Percentiles rank a stretch among this genome's conserved stretches.
phyloP scores from a whole-genome alignment of 2,329 filamentous ascomycete species.

The Akanthomyces dipterigenus region DNA sequence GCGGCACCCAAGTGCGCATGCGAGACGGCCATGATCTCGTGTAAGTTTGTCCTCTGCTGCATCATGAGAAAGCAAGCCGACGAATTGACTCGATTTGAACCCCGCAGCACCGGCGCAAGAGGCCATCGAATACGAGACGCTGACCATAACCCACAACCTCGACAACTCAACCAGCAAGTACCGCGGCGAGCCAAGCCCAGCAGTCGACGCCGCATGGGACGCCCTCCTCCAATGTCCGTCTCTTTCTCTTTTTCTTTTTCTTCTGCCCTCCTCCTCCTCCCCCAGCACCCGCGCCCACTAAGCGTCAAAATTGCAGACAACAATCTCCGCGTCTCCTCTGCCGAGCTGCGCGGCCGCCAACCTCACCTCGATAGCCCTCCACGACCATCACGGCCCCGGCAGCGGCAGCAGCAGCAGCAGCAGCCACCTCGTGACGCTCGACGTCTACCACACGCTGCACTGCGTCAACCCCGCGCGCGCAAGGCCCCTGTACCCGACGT shows the following conservation, averaged over 20 bases:
- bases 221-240: slow-evolving; percentile 4
- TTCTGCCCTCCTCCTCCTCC: neutral
- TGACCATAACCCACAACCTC: slow-evolving; percentile 4
- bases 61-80: neutral
- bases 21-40: neutral
- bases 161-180: slow-evolving; percentile 3
- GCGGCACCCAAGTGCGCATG: neutral
- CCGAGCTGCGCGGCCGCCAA: slow-evolving; percentile 10
- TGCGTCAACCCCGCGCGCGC: slow-evolving; percentile 13
- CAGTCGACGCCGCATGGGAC: slow-evolving; percentile 7
- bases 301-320: neutral
- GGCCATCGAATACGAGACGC: slow-evolving; percentile 3
- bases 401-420: neutral
- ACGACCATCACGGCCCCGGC: neutral
- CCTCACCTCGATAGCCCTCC: slow-evolving; percentile 5
- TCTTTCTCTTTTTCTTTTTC: neutral
- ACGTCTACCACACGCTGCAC: slow-evolving; percentile 13
- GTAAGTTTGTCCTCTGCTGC: neutral
- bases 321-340: slow-evolving; percentile 5
- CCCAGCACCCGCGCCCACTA: too few relatives aligned
- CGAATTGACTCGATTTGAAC: neutral
- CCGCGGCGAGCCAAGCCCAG: slow-evolving; percentile 1
- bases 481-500: slow-evolving; percentile 11
- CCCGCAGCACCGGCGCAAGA: slow-evolving; percentile 3
- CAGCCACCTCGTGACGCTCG: slow-evolving; percentile 12